Evolutionary conservation across 805 yeast species (phyloP).

Genomic region (Hanseniaspora singularis): DNA sequence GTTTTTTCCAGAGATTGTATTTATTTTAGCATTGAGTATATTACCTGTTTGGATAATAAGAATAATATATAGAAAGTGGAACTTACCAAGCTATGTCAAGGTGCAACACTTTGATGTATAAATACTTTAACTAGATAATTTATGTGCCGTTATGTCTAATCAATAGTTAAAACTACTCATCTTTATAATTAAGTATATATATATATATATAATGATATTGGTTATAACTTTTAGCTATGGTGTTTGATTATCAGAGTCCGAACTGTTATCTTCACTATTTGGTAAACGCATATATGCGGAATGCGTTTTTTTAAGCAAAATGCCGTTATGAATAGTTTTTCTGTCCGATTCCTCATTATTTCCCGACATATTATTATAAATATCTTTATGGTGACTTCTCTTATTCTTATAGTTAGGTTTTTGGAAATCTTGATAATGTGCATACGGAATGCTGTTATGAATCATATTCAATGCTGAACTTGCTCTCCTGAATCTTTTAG

Average conservation of each 20-base stretch:
- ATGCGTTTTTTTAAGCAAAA: not conserved
- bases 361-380: slow-evolving; percentile 19
- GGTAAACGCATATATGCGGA: not conserved
- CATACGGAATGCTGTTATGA: slow-evolving; percentile 51
- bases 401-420: slow-evolving; percentile 33
- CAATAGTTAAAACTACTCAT: too few relatives aligned
- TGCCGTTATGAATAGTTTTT: slow-evolving; percentile 9
- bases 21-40: slow-evolving; percentile 57
- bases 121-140: not conserved
- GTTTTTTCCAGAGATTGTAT: slow-evolving; percentile 57
- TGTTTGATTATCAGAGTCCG: not conserved
- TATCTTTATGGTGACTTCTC: slow-evolving; percentile 27
- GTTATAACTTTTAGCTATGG: too few relatives aligned
- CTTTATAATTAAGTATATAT: too few relatives aligned
- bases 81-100: slow-evolving; percentile 94
- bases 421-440: slow-evolving; percentile 80
- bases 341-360: slow-evolving; percentile 6
- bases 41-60: slow-evolving; percentile 85
- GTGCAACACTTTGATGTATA: slow-evolving; percentile 59
- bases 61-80: slow-evolving; percentile 56
- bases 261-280: not conserved
- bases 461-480: slow-evolving; percentile 33
- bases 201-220: too few relatives aligned
- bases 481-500: slow-evolving; percentile 17
- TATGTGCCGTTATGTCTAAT: not conserved